Conservation (phyloP, 2,329 filamentous ascomycete genomes). For the Chaetomium globosum region DNA sequence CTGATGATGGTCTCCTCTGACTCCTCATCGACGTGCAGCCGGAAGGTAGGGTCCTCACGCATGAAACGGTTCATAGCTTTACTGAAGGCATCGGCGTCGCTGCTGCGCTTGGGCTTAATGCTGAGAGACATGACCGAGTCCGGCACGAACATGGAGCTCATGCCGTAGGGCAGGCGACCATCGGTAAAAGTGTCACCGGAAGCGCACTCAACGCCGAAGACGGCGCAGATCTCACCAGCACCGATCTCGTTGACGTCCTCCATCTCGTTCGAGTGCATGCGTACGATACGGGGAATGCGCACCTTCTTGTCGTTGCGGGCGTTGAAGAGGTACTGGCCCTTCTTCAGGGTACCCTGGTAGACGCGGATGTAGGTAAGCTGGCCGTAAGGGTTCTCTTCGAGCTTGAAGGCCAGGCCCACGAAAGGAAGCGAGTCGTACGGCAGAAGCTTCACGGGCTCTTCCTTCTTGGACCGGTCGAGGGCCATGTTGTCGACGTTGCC, state of each 20-base stretch:
- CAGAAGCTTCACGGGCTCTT: constrained; percentile 81
- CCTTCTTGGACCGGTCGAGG: constrained; percentile 76
- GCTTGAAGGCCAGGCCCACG: constrained; percentile 95
- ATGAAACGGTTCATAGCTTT: constrained; percentile 99
- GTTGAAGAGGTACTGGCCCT: constrained; percentile 90
- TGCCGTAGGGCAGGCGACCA: constrained; percentile 85
- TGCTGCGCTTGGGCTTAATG: constrained; percentile 92
- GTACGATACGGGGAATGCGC: constrained; percentile 93
- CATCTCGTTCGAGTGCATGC: constrained; percentile 99
- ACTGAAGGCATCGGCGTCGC: constrained; percentile 90
- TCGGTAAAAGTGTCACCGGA: constrained; percentile 99
- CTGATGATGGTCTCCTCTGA: constrained; percentile 97
- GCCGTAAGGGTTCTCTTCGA: constrained; percentile 98
- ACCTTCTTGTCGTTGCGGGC: constrained; percentile 94
- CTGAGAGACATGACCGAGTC: constrained; percentile 98
- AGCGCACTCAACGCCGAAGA: constrained; percentile 96
- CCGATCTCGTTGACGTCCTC: constrained; percentile 92
- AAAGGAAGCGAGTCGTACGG: constrained; percentile 94
- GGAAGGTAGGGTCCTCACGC: constrained; percentile 96
- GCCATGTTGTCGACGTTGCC: constrained; percentile 86
- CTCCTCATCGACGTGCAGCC: constrained; percentile 88
- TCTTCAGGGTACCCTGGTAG: constrained; percentile 88
- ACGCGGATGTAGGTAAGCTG: constrained; percentile 98
- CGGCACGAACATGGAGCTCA: constrained; percentile 97
- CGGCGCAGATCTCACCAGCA: constrained; percentile 96